Evolutionary conservation across 148 eudicot species (phyloP).

Genomic region (Camellia granthamiana): DNA sequence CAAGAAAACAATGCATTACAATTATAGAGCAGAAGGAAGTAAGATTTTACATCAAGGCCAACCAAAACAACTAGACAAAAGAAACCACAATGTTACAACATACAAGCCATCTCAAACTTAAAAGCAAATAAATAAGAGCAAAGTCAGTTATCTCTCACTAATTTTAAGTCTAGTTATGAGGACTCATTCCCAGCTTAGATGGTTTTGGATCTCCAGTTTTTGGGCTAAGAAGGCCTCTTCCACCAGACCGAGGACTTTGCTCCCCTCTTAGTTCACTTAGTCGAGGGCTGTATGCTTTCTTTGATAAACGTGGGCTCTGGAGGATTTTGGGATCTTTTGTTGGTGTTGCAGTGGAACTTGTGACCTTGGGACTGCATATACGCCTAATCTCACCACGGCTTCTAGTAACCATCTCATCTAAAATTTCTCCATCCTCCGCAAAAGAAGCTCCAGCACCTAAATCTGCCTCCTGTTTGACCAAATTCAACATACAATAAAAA

Average conservation of each 20-base stretch:
- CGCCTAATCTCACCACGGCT: slow-evolving; percentile 83
- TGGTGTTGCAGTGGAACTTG: slow-evolving; percentile 71
- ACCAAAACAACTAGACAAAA: neutral
- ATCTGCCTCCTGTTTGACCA: slow-evolving; percentile 56
- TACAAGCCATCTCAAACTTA: slow-evolving; percentile 18
- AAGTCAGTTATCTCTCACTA: slow-evolving; percentile 8
- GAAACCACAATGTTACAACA: neutral
- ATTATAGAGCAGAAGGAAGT: neutral
- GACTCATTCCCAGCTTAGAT: slow-evolving; percentile 54
- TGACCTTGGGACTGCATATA: slow-evolving; percentile 59
- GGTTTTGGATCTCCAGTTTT: slow-evolving; percentile 33
- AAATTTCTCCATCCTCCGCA: slow-evolving; percentile 57
- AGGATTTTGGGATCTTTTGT: slow-evolving; percentile 33
- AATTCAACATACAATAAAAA: slow-evolving; percentile 1
- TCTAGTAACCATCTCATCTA: slow-evolving; percentile 76
- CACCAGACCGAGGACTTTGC: slow-evolving; percentile 41
- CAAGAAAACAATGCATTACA: slow-evolving; percentile 7
- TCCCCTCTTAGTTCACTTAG: slow-evolving; percentile 44
- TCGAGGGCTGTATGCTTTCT: slow-evolving; percentile 54
- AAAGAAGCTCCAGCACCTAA: slow-evolving; percentile 44
- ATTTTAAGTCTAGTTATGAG: slow-evolving; percentile 23
- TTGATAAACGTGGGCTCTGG: slow-evolving; percentile 50
- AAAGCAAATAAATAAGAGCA: slow-evolving; percentile 2
- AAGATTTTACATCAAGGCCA: slow-evolving; percentile 22
- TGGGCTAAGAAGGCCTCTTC: slow-evolving; percentile 49